Conservation (phyloP, 2,329 filamentous ascomycete genomes). For the Chaetomium globosum region DNA sequence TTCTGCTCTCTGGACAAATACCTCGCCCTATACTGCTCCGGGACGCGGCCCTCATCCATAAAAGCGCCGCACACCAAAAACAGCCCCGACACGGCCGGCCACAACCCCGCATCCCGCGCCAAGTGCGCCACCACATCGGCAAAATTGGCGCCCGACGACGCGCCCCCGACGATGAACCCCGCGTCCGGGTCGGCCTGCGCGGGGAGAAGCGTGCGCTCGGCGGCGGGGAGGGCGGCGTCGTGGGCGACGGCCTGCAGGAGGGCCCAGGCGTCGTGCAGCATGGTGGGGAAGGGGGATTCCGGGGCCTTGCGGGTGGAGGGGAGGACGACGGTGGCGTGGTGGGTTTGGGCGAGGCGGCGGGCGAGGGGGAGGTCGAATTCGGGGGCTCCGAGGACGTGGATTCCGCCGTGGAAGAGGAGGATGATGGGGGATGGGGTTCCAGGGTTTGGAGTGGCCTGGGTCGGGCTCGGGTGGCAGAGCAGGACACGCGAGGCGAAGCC, state of each 20-base stretch:
- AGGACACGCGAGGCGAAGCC: conserved; percentile 24
- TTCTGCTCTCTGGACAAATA: conserved; percentile 50
- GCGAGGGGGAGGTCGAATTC: conserved; percentile 29
- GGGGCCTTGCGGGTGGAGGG: conserved; percentile 25
- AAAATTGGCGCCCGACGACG: conserved; percentile 28
- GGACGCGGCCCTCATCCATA: conserved; percentile 25
- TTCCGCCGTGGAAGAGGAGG: conserved; percentile 30
- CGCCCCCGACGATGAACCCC: conserved; percentile 27
- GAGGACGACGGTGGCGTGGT: conserved; percentile 24
- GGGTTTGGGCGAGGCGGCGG: conserved; percentile 20
- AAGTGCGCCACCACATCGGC: conserved; percentile 27
- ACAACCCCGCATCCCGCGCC: conserved; percentile 22
- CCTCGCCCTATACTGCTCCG: conserved; percentile 45
- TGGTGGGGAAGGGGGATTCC: conserved; percentile 19
- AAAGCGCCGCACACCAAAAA: conserved; percentile 22
- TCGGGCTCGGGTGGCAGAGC: conserved; percentile 13
- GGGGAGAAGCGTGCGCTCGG: conserved; percentile 7
- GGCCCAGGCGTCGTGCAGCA: conserved; percentile 25
- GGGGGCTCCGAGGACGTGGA: conserved; percentile 27
- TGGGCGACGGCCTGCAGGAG: conserved; percentile 10
- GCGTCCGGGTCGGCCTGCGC: conserved; percentile 5
- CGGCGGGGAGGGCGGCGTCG: neutral
- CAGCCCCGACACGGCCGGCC: conserved; percentile 28
- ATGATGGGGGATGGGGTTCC: conserved; percentile 22
- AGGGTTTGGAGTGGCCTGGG: neutral